Evolutionary conservation across 768 basidiomycete genomes (phyloP).

Genomic region (Myochromella boudieri): DNA sequence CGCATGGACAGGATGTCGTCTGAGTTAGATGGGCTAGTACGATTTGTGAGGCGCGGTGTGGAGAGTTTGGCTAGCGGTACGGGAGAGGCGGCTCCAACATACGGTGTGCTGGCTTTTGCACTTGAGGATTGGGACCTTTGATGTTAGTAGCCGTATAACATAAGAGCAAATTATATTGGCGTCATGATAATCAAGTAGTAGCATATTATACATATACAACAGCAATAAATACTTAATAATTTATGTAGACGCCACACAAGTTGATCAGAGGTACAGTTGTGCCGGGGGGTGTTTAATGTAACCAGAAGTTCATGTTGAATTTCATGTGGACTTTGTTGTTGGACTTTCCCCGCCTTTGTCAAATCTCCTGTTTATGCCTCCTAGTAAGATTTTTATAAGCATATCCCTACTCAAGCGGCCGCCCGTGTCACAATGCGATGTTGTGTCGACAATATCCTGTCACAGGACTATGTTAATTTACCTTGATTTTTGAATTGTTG

Average conservation of each 20-base stretch:
- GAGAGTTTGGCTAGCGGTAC: slow-evolving; percentile 66
- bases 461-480: not conserved
- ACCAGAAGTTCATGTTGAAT: no score
- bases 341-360: slow-evolving; percentile 17
- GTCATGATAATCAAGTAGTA: no score
- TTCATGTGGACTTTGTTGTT: no score
- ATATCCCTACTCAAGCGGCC: slow-evolving; percentile 42
- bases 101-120: slow-evolving; percentile 71
- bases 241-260: no score
- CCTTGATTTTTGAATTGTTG: not conserved
- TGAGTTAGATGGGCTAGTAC: slow-evolving; percentile 71
- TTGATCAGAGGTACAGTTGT: no score
- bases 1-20: slow-evolving; percentile 62
- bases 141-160: no score
- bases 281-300: no score
- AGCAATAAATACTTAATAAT: no score
- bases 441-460: slow-evolving; percentile 74
- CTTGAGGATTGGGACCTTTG: slow-evolving; percentile 77
- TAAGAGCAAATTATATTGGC: no score
- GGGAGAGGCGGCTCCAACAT: slow-evolving; percentile 60
- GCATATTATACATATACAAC: no score
- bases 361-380: slow-evolving; percentile 58
- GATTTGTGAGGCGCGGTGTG: slow-evolving; percentile 66
- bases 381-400: slow-evolving; percentile 63
- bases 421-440: slow-evolving; percentile 38